A percentile compares a stretch with the other conserved stretches of the same genome.
Conservation (phyloP, 116 monocot species). For the Zostera marina region DNA sequence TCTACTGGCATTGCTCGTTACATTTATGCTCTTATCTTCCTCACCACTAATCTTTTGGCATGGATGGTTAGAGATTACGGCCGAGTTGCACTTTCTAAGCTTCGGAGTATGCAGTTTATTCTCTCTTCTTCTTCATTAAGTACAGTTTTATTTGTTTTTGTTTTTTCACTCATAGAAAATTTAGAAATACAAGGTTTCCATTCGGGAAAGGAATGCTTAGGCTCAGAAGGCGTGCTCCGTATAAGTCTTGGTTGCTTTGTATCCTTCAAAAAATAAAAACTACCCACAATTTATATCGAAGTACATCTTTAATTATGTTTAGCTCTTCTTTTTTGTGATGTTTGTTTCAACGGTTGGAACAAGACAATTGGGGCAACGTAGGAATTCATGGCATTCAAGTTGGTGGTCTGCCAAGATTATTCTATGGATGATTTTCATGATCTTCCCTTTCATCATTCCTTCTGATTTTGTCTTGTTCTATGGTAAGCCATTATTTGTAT, state of each 20-base stretch:
- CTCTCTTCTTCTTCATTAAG: not conserved
- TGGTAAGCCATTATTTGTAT: slow-evolving; percentile 26
- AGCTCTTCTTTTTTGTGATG: slow-evolving; percentile 93
- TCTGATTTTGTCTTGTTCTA: slow-evolving; percentile 55
- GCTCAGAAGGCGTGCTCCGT: slow-evolving; percentile 80
- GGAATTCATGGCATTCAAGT: slow-evolving; percentile 77
- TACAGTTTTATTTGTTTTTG: not conserved
- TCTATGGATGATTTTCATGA: slow-evolving; percentile 48
- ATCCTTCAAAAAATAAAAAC: slow-evolving; percentile 29
- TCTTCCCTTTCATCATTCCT: slow-evolving; percentile 56
- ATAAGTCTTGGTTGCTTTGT: slow-evolving; percentile 84
- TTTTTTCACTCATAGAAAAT: not conserved
- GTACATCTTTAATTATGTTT: not conserved
- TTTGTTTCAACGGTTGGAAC: slow-evolving; percentile 56
- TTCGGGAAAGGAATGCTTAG: slow-evolving; percentile 60
- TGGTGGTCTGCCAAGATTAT: slow-evolving; percentile 73
- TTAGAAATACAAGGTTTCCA: slow-evolving; percentile 62
- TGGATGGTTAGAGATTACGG: slow-evolving; percentile 83
- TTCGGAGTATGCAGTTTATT: slow-evolving; percentile 26
- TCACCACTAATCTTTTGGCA: slow-evolving; percentile 62
- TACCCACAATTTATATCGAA: not conserved
- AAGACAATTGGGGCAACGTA: slow-evolving; percentile 34
- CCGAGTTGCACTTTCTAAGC: slow-evolving; percentile 42
- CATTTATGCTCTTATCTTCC: slow-evolving; percentile 61
- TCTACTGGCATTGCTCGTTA: slow-evolving; percentile 41